These are phyloP conservation scores for Periconia sp. DNA, from an alignment of 2,329 filamentous ascomycete genomes.

Conservation along the genomic window DNA sequence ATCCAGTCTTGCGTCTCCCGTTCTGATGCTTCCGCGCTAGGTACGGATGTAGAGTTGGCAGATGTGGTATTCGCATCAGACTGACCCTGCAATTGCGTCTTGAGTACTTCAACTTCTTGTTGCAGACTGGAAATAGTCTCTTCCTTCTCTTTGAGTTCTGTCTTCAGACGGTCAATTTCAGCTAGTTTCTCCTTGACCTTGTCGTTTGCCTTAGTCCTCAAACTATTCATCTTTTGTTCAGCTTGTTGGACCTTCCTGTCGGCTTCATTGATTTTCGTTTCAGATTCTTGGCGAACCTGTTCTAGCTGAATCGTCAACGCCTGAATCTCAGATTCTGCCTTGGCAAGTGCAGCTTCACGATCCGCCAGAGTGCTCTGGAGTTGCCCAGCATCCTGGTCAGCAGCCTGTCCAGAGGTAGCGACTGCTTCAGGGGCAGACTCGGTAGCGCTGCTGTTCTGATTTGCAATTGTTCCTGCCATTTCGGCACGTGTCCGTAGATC, in stretches of 20 bases:
- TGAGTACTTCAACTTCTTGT: slow-evolving; percentile 14
- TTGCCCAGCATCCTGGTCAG: slow-evolving; percentile 53
- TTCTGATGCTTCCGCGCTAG: slow-evolving; percentile 3
- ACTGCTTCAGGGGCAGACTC: slow-evolving; percentile 51
- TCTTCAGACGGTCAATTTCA: slow-evolving; percentile 34
- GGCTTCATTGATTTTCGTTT: slow-evolving; percentile 22
- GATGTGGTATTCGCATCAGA: neutral
- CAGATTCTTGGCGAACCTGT: slow-evolving; percentile 10
- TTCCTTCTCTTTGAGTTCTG: slow-evolving; percentile 6
- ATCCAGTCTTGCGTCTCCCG: slow-evolving; percentile 9
- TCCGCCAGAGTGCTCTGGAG: slow-evolving; percentile 38
- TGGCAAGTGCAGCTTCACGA: slow-evolving; percentile 17
- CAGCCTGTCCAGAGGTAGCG: slow-evolving; percentile 36
- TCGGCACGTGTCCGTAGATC: slow-evolving; percentile 44
- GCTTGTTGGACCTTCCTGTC: neutral
- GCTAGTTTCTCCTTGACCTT: slow-evolving; percentile 57
- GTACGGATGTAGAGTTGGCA: neutral
- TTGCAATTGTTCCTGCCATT: slow-evolving; percentile 18
- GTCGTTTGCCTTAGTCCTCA: slow-evolving; percentile 63
- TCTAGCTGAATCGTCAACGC: slow-evolving; percentile 48
- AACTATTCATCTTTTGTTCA: slow-evolving; percentile 13
- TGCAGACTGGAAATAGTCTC: slow-evolving; percentile 1
- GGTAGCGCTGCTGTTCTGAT: slow-evolving; percentile 6
- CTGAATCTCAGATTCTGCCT: slow-evolving; percentile 16
- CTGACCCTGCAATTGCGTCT: slow-evolving; percentile 8